These are phyloP conservation scores for Cyberlindnera mississippiensis DNA, from an alignment of 805 yeast genomes.

Conservation along the genomic window DNA sequence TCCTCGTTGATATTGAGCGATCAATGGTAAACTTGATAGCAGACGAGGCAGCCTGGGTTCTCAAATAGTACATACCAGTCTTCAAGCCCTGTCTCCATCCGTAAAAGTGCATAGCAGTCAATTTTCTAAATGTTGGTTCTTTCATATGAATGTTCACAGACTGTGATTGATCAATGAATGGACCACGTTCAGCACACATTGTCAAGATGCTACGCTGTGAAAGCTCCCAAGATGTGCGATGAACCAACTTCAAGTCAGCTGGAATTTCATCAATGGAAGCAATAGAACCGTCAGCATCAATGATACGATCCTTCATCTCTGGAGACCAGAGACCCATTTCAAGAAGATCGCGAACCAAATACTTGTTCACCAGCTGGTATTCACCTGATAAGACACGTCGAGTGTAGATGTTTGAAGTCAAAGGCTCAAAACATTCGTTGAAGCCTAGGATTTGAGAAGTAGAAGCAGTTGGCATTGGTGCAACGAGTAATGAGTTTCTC, in stretches of 20 bases:
- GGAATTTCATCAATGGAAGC: constrained; percentile 76
- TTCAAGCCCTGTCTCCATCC: constrained; percentile 97
- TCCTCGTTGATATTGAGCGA: neutral
- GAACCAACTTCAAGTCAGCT: constrained; percentile 64
- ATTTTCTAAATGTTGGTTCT: constrained; percentile 90
- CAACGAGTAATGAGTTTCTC: constrained; percentile 83
- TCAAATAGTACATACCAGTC: constrained; percentile 94
- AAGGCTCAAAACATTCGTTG: constrained; percentile 95
- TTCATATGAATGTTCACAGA: constrained; percentile 81
- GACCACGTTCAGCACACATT: constrained; percentile 79
- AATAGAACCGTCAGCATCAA: constrained; percentile 80
- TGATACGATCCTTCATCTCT: constrained; percentile 70
- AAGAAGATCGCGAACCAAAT: constrained; percentile 75
- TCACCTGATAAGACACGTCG: constrained; percentile 93
- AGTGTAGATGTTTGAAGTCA: constrained; percentile 87
- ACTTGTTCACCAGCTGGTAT: constrained; percentile 87
- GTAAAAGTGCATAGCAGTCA: constrained; percentile 94
- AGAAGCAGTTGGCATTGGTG: constrained; percentile 98
- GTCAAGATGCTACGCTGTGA: constrained; percentile 82
- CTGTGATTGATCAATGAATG: constrained; percentile 89
- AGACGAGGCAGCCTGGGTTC: constrained; percentile 95
- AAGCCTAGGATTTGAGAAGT: constrained; percentile 93
- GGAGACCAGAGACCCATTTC: constrained; percentile 82
- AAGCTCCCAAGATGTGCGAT: constrained; percentile 96
- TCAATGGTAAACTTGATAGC: constrained; percentile 84